Conservation (phyloP, 1,139 yeast genomes). For the Nematodospora anomalae region DNA sequence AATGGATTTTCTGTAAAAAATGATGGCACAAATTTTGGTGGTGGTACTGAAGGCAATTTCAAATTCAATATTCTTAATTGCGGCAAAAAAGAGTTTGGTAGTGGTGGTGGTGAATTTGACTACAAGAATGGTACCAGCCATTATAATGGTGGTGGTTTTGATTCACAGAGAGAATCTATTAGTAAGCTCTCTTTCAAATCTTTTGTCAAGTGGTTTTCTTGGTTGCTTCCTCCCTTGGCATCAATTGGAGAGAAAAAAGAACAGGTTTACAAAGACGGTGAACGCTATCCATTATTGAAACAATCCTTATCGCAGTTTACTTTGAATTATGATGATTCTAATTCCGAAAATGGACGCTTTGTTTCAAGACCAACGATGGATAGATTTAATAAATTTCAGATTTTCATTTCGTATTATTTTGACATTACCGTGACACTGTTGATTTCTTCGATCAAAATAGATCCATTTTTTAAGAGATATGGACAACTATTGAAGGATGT, state of each 20-base stretch:
- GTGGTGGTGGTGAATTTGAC: constrained; percentile 32
- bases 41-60: constrained; percentile 31
- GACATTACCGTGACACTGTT: constrained; percentile 15
- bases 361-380: constrained; percentile 5
- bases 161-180: not conserved
- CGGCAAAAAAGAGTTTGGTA: constrained; percentile 26
- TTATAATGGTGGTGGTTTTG: constrained; percentile 6
- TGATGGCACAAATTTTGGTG: constrained; percentile 21
- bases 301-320: constrained; percentile 12
- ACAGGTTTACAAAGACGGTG: constrained; percentile 5
- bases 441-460: constrained; percentile 12
- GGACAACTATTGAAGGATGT: constrained; percentile 15
- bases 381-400: constrained; percentile 19
- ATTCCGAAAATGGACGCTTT: constrained; percentile 4
- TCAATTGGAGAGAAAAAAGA: constrained; percentile 13
- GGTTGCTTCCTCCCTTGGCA: constrained; percentile 26
- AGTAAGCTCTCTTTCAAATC: not conserved
- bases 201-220: constrained; percentile 22
- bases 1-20: not conserved
- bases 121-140: constrained; percentile 18
- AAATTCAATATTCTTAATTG: constrained; percentile 25
- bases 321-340: constrained; percentile 2
- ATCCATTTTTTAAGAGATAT: constrained; percentile 16
- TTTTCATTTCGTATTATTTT: constrained; percentile 22
- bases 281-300: constrained; percentile 14